Evolutionary conservation across 164 flowering plant genomes (phyloP), one percentile per base, ranked within the genome.

Genomic region (Hamamelis virginiana): DNA sequence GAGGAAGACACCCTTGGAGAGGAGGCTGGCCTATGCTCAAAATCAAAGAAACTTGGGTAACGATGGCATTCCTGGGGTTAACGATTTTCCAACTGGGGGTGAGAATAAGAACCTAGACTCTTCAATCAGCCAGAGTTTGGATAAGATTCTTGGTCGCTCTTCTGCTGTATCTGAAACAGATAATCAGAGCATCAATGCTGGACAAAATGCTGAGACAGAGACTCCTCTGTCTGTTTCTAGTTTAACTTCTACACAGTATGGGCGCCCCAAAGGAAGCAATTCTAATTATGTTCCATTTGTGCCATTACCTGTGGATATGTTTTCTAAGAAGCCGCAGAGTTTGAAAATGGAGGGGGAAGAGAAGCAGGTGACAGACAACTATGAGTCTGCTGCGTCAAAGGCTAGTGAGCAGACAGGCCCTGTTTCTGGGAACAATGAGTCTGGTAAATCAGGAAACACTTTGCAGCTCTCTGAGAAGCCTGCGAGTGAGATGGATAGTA

Each of bases 241-340:
- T 38, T 59, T 68, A 33, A 38, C 68, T 60, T 72, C 84, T 25
- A 38, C 65, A 25, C 72, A 55, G 45, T 56, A 26, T 64, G 74
- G 72, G 43, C 58, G 10, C 8, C 52, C 71, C 10, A 69, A 63
- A 65, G 83, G 78, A 62, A 76, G 58, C 45, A 71, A 72, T 74
- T 81, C 88, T 13, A 74, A 69, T 19, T 76, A 83, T 80, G 87
- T 80, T 69, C 90, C 91, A 1, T 89, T 87, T 82, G 90, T 87
- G 62, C 93, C 96, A 64, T 76, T 89, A 19, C 87, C 93, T 51
- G 65, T 83, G 38, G 91, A 89, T 72, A 87, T 78, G 87, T 86
- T 89, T 82, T 79, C 86, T 45, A 66, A 78, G 65, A 79, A 83
- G 60, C 72, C 85, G 66, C 80, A 80, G 33, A 81, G 55, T 16